A percentile compares a stretch with the other conserved stretches of the same genome.
Evolutionary conservation across 2,329 filamentous ascomycete genomes (phyloP).

Genomic region (Kalmusia sp.): DNA sequence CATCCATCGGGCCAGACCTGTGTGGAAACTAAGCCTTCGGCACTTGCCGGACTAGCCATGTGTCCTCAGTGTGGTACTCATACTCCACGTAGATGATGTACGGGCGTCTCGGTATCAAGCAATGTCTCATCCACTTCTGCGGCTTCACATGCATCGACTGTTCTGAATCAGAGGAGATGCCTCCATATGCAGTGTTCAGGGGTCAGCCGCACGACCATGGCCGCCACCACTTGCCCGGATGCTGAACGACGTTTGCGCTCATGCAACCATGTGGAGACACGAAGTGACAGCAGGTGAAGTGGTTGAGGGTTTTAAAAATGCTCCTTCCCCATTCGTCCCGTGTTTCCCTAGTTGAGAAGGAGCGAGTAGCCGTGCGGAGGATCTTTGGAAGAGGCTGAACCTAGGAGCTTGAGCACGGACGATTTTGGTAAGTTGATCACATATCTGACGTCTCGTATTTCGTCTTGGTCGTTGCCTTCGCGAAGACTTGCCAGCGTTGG

Average conservation of each 20-base stretch:
- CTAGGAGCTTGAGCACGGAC: conserved; percentile 64
- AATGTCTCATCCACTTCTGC: neutral
- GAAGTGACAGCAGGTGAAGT: conserved; percentile 1
- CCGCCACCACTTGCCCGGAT: neutral
- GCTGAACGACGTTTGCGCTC: conserved; percentile 2
- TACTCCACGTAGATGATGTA: neutral
- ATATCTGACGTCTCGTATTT: neutral
- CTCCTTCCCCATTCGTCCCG: conserved; percentile 17
- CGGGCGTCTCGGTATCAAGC: neutral
- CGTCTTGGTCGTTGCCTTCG: neutral
- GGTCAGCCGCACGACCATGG: neutral
- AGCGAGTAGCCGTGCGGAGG: conserved; percentile 6
- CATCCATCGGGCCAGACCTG: neutral
- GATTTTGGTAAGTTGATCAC: conserved; percentile 57
- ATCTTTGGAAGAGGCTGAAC: conserved; percentile 17
- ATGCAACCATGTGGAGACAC: conserved; percentile 13
- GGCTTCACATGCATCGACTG: neutral
- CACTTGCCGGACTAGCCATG: neutral
- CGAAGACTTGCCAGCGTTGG: neutral
- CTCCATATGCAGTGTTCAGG: conserved; percentile 10
- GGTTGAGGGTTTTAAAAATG: neutral
- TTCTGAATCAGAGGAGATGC: neutral
- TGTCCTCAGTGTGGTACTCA: neutral
- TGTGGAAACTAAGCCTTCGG: neutral
- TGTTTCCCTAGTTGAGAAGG: conserved; percentile 18